A percentile compares a stretch with the other conserved stretches of the same genome.
phyloP scores from a whole-genome alignment of 2,329 filamentous ascomycete species.

The Cladosporium velox region DNA sequence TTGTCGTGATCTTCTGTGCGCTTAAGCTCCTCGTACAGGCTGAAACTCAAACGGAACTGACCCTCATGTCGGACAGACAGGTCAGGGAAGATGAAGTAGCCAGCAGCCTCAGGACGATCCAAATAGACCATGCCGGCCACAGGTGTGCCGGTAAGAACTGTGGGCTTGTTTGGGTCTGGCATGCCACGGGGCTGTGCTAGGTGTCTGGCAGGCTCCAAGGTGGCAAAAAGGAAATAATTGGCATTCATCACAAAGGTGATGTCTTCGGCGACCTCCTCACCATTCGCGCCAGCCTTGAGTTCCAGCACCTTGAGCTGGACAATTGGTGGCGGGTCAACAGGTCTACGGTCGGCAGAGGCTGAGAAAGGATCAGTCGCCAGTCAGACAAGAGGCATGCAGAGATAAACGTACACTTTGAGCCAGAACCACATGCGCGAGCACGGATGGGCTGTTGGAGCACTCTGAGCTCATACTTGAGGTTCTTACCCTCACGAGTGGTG shows the following conservation, averaged over 20 bases:
- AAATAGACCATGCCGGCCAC: slow-evolving; percentile 96
- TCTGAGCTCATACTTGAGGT: slow-evolving; percentile 76
- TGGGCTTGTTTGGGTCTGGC: slow-evolving; percentile 63
- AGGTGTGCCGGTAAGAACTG: slow-evolving; percentile 89
- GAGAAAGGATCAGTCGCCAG: slow-evolving; percentile 18
- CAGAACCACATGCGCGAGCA: slow-evolving; percentile 90
- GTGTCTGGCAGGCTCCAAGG: slow-evolving; percentile 79
- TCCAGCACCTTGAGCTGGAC: slow-evolving; percentile 87
- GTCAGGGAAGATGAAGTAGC: slow-evolving; percentile 98
- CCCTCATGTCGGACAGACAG: slow-evolving; percentile 95
- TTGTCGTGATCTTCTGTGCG: slow-evolving; percentile 75
- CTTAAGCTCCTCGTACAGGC: slow-evolving; percentile 91
- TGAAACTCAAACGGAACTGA: slow-evolving; percentile 86
- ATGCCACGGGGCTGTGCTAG: slow-evolving; percentile 76
- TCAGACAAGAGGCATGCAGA: background rate
- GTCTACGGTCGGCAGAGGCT: slow-evolving; percentile 85
- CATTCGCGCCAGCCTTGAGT: slow-evolving; percentile 53
- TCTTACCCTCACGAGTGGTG: slow-evolving; percentile 72
- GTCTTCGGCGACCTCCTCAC: slow-evolving; percentile 62
- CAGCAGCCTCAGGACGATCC: slow-evolving; percentile 75
- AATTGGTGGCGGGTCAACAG: slow-evolving; percentile 91
- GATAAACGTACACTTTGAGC: slow-evolving; percentile 77
- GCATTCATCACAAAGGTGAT: slow-evolving; percentile 89
- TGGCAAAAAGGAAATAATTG: slow-evolving; percentile 96
- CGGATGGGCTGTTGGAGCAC: slow-evolving; percentile 94